Evolutionary conservation across 2,329 filamentous ascomycete genomes (phyloP).

Genomic region (Sarocladiaceae sp.): DNA sequence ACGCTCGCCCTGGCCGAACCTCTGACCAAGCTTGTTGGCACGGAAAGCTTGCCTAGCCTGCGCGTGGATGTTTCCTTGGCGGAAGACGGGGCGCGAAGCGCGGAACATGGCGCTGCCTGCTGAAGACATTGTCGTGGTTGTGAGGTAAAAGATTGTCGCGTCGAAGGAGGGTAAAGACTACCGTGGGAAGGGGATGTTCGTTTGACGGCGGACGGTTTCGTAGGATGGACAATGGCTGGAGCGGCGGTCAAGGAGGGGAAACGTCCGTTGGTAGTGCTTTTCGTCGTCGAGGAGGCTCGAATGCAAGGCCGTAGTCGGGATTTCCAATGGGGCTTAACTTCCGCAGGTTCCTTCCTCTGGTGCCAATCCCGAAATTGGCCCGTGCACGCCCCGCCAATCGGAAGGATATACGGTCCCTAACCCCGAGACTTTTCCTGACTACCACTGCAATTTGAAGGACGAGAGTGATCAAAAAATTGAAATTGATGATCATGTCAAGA

Average conservation of each 20-base stretch:
- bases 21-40: constrained; percentile 34
- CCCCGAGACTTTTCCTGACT: too few species aligned
- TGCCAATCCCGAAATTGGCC: constrained; percentile 7
- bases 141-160: too few species aligned
- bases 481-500: too few species aligned
- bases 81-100: constrained; percentile 52
- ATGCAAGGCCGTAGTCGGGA: constrained; percentile 3
- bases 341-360: not conserved
- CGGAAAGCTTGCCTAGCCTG: constrained; percentile 52
- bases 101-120: constrained; percentile 46
- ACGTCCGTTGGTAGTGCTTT: not conserved
- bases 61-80: constrained; percentile 47
- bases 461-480: not conserved
- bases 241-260: not conserved
- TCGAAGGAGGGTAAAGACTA: too few species aligned
- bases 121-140: constrained; percentile 34
- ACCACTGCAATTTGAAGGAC: constrained; percentile 1
- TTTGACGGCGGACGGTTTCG: not conserved
- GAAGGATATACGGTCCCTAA: not conserved
- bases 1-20: constrained; percentile 48
- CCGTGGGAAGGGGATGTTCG: not conserved
- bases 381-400: constrained; percentile 3
- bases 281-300: not conserved
- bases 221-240: not conserved
- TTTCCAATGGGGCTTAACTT: constrained; percentile 5